Evolutionary conservation across 2,329 filamentous ascomycete species (phyloP).

Genomic region (Chaetoscypha palmicola): DNA sequence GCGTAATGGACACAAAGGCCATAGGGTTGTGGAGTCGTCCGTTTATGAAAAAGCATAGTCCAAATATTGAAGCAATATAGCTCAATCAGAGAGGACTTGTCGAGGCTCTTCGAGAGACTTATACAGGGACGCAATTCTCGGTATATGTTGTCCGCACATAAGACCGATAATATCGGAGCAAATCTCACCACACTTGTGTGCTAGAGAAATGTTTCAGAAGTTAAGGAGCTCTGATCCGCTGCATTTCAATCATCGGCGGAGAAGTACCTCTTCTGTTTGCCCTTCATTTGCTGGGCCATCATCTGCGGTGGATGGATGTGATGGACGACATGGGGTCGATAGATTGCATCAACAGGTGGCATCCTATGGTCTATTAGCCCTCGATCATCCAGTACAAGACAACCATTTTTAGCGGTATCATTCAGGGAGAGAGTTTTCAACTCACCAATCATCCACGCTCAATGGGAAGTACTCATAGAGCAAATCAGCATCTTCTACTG

Average conservation of each 20-base stretch:
- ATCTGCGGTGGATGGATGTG: slow-evolving; percentile 66
- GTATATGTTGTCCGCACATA: too few species aligned
- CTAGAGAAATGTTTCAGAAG: too few species aligned
- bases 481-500: slow-evolving; percentile 71
- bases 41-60: too few species aligned
- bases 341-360: slow-evolving; percentile 83
- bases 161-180: too few species aligned
- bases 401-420: background rate
- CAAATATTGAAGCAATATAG: too few species aligned
- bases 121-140: too few species aligned
- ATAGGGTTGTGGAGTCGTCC: too few species aligned
- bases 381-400: background rate
- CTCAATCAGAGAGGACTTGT: too few species aligned
- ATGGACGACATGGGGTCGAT: slow-evolving; percentile 87
- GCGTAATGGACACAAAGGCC: too few species aligned
- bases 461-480: slow-evolving; percentile 94
- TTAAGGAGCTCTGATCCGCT: too few species aligned
- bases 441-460: slow-evolving; percentile 76
- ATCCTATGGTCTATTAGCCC: slow-evolving; percentile 44
- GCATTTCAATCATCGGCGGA: slow-evolving; percentile 45
- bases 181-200: too few species aligned
- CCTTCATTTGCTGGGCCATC: slow-evolving; percentile 60
- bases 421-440: slow-evolving; percentile 11
- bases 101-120: too few species aligned
- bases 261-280: slow-evolving; percentile 66